Evolutionary conservation across 306 rosid species (phyloP), one percentile per base, ranked within the genome.

Genomic region (Prunus campanulata): DNA sequence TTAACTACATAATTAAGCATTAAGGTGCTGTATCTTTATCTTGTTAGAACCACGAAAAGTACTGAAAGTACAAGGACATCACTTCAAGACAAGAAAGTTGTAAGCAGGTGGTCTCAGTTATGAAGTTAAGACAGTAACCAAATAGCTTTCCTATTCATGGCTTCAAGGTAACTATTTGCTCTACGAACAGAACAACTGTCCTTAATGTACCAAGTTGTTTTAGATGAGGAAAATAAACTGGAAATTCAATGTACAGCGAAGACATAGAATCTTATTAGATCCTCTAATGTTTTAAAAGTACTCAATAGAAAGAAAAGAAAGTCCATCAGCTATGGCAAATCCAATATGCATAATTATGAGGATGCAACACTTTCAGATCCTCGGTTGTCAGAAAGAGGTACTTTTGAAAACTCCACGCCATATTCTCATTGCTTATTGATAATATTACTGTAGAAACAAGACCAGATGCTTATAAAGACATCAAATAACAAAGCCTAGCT

Each of bases 371-470:
- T 42, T 22, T 24, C 13, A 11, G 55, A 55, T 65, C 20, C 51
- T 39, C 29, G 19, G 54, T 42, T 14, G 52, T 39, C 54, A 56
- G 54, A 22, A 42, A 72, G 32, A 57, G 10, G 42, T 56, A 42
- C 12, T 72, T 39, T 39, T 57, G 24, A 42, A 63, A 72, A 27
- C 27, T 78, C 24, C 49, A 52, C 8, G 68, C 57, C 19, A 44
- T 46, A 54, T 19, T 39, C 22, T 57, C 74, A 16, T 39, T 61
- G 51, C 20, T 20, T 29, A 24, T 12, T 8, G 18, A 61, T 32
- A 57, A 49, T 42, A 78, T 19, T 66, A 83, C 47, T 72, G 71
- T 47, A 42, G 68, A 63, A 60, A 75, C 44, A 79, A 75, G 44
- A 77, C 75, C 59, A 27, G 30, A 72, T 30, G 57, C 73, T 62